Evolutionary conservation across 31 red algal species (phyloP).

Genomic region (Endocladia muricata): DNA sequence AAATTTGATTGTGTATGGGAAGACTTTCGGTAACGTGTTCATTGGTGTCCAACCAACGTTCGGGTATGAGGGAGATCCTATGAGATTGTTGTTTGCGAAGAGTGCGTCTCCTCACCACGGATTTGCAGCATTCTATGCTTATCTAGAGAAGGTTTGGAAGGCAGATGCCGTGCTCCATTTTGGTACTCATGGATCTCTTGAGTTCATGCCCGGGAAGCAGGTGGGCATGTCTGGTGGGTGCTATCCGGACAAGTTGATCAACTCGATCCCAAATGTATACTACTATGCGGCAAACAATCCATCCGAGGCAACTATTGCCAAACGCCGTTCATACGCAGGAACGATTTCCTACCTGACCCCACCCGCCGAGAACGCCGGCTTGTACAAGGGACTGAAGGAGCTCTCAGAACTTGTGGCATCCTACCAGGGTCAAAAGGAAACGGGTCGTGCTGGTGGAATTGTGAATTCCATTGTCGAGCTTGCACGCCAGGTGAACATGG

Average conservation of each 20-base stretch:
- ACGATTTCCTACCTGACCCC: slow-evolving; percentile 99
- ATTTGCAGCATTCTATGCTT: slow-evolving; percentile 95
- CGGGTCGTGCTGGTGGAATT: slow-evolving; percentile 81
- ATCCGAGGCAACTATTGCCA: slow-evolving; percentile 97
- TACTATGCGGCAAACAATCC: slow-evolving; percentile 99
- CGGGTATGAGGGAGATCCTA: slow-evolving; percentile 99
- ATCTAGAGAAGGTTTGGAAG: slow-evolving; percentile 87
- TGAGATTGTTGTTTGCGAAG: slow-evolving; percentile 97
- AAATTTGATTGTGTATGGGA: slow-evolving; percentile 92
- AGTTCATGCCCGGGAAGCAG: slow-evolving; percentile 99
- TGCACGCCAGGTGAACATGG: slow-evolving; percentile 91
- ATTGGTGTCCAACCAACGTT: slow-evolving; percentile 96
- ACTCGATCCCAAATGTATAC: slow-evolving; percentile 93
- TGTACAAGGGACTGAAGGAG: slow-evolving; percentile 99
- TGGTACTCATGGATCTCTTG: slow-evolving; percentile 97
- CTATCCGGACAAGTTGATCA: slow-evolving; percentile 95
- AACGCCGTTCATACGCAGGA: slow-evolving; percentile 95
- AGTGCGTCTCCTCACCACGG: slow-evolving; percentile 97
- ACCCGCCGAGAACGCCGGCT: slow-evolving; percentile 94
- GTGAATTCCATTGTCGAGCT: slow-evolving; percentile 88
- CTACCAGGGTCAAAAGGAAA: slow-evolving; percentile 89
- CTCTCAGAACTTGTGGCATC: slow-evolving; percentile 87
- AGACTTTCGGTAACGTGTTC: slow-evolving; percentile 94
- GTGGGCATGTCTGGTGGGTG: slow-evolving; percentile 96
- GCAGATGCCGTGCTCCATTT: slow-evolving; percentile 98